A percentile compares a stretch with the other conserved stretches of the same genome.
Evolutionary conservation across 768 basidiomycete species (phyloP).

Genomic region (Sistotremastrum niveocremeum): DNA sequence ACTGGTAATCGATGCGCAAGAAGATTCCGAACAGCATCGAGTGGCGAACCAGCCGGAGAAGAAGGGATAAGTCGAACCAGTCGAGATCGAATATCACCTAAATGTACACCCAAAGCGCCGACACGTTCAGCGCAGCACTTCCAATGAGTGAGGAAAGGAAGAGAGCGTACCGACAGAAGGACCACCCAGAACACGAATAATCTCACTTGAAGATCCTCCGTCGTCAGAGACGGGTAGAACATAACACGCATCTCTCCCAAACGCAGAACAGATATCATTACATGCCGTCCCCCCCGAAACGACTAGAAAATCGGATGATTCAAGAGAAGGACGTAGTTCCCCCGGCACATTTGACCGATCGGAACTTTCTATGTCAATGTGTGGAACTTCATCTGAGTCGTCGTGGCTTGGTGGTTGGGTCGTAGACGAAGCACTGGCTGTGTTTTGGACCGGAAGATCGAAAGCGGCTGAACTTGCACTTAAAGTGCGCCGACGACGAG

Average conservation of each 20-base stretch:
- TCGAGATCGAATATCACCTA: conserved; percentile 82
- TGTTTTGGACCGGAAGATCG: conserved; percentile 45
- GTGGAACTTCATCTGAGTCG: background rate
- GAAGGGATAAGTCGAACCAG: conserved; percentile 77
- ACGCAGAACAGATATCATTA: conserved; percentile 81
- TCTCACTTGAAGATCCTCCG: conserved; percentile 90
- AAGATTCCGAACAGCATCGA: conserved; percentile 62
- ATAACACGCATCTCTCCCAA: conserved; percentile 57
- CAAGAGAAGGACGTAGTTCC: no score
- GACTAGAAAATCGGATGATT: conserved; percentile 34
- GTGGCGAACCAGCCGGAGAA: conserved; percentile 41
- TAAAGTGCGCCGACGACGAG: background rate
- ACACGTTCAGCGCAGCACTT: conserved; percentile 4
- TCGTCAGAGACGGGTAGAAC: conserved; percentile 92
- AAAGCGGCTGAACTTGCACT: conserved; percentile 67
- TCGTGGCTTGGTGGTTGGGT: background rate
- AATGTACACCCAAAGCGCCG: conserved; percentile 1
- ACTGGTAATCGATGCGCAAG: conserved; percentile 71
- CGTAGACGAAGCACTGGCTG: background rate
- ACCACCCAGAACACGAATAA: conserved; percentile 79
- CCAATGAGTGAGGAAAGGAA: background rate
- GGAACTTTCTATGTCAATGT: background rate
- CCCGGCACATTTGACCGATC: conserved; percentile 18
- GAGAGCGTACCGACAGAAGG: conserved; percentile 85
- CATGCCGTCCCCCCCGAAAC: conserved; percentile 93